Percentiles rank a stretch among this genome's conserved stretches.
phyloP scores from a whole-genome alignment of 345 rosid genomes.

The Bruguiera sexangula region DNA sequence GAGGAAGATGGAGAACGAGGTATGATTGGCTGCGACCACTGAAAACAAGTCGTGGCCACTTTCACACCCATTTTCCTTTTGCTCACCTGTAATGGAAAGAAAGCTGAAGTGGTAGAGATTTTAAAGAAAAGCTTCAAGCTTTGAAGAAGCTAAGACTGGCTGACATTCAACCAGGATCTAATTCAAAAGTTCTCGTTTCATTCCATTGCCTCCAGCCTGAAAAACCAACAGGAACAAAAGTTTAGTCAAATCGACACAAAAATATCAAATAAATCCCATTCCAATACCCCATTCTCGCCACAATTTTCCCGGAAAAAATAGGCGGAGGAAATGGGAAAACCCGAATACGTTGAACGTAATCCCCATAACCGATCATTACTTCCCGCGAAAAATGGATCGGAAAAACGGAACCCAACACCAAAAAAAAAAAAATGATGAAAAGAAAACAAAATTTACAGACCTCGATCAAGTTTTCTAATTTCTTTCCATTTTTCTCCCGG shows the following conservation, averaged over 20 bases:
- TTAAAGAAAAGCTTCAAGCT: background rate
- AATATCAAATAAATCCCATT: background rate
- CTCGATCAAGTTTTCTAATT: no score
- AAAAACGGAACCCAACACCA: background rate
- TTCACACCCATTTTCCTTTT: constrained; percentile 56
- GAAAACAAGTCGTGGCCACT: constrained; percentile 52
- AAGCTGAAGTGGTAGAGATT: background rate
- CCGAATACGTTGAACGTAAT: background rate
- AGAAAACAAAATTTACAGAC: background rate
- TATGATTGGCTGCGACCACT: constrained; percentile 52
- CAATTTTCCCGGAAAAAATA: no score
- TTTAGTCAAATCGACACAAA: background rate
- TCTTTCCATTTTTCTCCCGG: no score
- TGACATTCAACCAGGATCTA: background rate
- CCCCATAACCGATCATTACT: constrained; percentile 25
- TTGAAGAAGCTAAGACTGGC: background rate
- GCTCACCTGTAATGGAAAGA: background rate
- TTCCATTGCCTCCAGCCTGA: background rate
- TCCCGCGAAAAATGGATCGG: constrained; percentile 32
- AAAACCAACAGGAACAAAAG: background rate
- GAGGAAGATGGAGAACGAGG: constrained; percentile 56
- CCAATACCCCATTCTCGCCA: background rate
- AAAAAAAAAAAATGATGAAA: background rate
- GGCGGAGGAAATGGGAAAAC: background rate
- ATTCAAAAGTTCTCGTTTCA: no score